Base-by-base conservation (phyloP, 148 eudicot genomes). In the Silene uniflora region DNA sequence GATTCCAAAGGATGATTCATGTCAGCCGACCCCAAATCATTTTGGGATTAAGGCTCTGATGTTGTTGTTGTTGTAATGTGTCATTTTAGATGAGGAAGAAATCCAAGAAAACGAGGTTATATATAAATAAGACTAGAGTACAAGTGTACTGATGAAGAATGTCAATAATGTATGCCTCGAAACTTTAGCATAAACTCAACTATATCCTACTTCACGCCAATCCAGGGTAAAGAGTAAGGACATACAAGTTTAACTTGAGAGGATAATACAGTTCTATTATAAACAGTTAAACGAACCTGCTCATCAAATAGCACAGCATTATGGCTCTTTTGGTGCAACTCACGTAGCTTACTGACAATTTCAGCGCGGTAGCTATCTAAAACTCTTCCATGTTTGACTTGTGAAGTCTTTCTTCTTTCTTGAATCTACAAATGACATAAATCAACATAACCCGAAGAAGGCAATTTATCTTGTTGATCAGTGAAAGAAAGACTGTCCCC, bases 241-340 rank as follows among this genome's bases (percentile, higher is more conserved):
- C 13, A 78, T 3, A 27, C 35, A n/a, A 32, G 44, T 39, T 4
- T 68, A 47, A 60, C 7, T 18, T 58, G 71, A 68, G 71, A 0
- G 52, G 54, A 71, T 1, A 10, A 35, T 5, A 25, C 60, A 21
- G 24, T 59, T 10, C 54, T 16, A 8, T 61, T 16, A 7, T 17
- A 76, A 47, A 24, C n/a, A 65, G 3, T 70, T 24, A 71, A 68
- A 65, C 74, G 66, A 29, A 93, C 98, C 98, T 91, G 89, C 79
- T 87, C 90, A 71, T 88, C 87, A 14, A 91, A 72, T 59, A 89
- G 74, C 81, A 91, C 71, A 73, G 86, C 88, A 81, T 83, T 89
- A n/a, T 80, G 85, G 44, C 89, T 83, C 79, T 83, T 88, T 27
- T 79, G 77, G 88, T 86, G 76, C 77, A 61, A 79, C 49, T 93